Base-by-base conservation (phyloP, 2,329 filamentous ascomycete genomes). In the Tolypocladium sp. region DNA sequence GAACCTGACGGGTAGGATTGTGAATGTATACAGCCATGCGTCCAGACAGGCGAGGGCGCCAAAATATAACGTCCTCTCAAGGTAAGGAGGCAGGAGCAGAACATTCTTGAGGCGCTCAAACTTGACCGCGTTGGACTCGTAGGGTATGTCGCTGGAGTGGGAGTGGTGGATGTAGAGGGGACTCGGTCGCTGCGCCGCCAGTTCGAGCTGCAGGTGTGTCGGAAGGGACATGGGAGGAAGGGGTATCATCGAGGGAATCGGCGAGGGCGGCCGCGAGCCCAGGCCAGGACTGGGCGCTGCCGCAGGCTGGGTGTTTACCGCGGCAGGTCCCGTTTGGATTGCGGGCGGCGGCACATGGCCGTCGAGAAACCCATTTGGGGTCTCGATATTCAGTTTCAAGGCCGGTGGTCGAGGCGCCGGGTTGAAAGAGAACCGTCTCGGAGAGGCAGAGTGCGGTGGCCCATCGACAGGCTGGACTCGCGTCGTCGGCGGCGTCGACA, bases 21-120 rank as follows among this genome's bases (percentile, higher is more conserved):
- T 99, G 67, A 99, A 95, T 0, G 91, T 95, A 74, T 97, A 94
- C 1, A 99, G 82, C 92, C 93, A 99, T 1, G 93, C 90, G 71
- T 99, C 94, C 7, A 99, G 79, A 73, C 94, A 99, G 8, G 93
- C 92, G 40, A 97, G 75, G 0, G 90, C 87, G 8, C 94, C 94
- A 74, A 99, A 97, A 61, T 87, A 85, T 7, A 99, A 81, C 0
- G 92, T 88, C 53, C 88, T 83, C 74, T 99, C 94, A 6, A 99
- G 80, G 61, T 89, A 90, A 0, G 85, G 82, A 0, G 93, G 92
- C 4, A 99, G 77, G 33, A 92, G 78, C 7, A 99, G 74, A 61
- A 97, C 95, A 70, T 97, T 97, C 64, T 91, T 82, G 15, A 99
- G 79, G 44, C 95, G 86, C 71, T 97, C 91, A 61, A 97, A 89